Conservation (phyloP, 768 basidiomycete species). For the Naematelia aurantialba region DNA sequence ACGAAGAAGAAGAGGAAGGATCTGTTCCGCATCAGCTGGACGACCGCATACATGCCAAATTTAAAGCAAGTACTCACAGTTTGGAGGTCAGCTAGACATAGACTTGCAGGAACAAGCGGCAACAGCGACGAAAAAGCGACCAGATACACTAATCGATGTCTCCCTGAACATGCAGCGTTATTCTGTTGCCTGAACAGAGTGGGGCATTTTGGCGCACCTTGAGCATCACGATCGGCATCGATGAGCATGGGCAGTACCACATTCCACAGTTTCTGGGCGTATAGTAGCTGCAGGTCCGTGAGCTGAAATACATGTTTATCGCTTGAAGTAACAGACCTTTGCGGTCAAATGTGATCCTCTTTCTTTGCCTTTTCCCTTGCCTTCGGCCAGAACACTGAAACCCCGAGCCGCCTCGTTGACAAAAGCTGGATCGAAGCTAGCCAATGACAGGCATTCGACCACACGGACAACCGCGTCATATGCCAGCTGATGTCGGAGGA, state of each 20-base stretch:
- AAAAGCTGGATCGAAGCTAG: conserved; percentile 57
- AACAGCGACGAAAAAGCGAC: conserved; percentile 79
- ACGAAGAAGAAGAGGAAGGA: conserved; percentile 81
- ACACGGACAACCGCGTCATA: conserved; percentile 61
- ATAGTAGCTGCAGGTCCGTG: conserved; percentile 46
- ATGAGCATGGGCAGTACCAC: conserved; percentile 71
- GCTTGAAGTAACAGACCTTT: conserved; percentile 57
- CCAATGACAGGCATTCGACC: conserved; percentile 61
- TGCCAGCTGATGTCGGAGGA: conserved; percentile 65
- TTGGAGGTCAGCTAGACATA: conserved; percentile 67
- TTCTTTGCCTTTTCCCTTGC: conserved; percentile 64
- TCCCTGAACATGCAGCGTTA: conserved; percentile 10
- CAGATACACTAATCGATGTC: conserved; percentile 63
- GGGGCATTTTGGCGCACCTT: conserved; percentile 53
- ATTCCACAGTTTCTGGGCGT: conserved; percentile 60
- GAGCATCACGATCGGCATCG: conserved; percentile 59
- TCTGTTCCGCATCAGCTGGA: conserved; percentile 57
- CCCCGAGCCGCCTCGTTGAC: conserved; percentile 71
- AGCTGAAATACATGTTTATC: background rate
- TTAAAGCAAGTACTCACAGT: background rate
- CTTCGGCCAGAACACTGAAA: conserved; percentile 61
- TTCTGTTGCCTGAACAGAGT: background rate
- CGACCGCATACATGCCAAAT: background rate
- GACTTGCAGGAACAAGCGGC: conserved; percentile 69
- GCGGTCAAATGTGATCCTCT: conserved; percentile 75